These are phyloP conservation scores for Saksenaea oblongispora DNA, from an alignment of 371 early-diverging fungal species.

Conservation along the genomic window DNA sequence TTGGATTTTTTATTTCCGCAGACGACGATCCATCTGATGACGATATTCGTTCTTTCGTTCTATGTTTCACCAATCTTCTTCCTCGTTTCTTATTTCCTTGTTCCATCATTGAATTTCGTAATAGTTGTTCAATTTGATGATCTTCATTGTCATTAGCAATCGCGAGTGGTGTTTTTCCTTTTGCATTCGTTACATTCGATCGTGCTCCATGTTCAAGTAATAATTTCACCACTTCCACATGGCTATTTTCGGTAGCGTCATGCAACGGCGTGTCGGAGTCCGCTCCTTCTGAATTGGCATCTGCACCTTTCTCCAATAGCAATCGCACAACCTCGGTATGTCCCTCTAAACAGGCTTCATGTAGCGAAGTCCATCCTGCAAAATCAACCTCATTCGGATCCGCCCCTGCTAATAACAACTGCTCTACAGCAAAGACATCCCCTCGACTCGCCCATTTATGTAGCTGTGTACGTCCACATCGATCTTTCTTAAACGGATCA, in stretches of 20 bases:
- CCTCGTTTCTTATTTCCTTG: neutral
- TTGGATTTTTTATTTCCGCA: neutral
- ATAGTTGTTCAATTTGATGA: conserved; percentile 28
- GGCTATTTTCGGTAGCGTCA: conserved; percentile 76
- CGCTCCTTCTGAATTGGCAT: conserved; percentile 68
- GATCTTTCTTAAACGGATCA: conserved; percentile 51
- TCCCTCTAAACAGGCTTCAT: conserved; percentile 78
- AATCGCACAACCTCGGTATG: conserved; percentile 61
- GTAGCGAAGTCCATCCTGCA: conserved; percentile 80
- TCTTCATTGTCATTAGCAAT: conserved; percentile 56
- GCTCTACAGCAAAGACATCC: conserved; percentile 52
- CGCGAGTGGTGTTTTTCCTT: conserved; percentile 56
- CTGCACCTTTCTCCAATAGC: conserved; percentile 71
- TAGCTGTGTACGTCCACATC: conserved; percentile 57
- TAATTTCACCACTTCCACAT: conserved; percentile 62
- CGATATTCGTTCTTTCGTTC: neutral
- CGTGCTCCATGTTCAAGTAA: conserved; percentile 64
- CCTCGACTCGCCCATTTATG: conserved; percentile 59
- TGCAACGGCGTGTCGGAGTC: conserved; percentile 81
- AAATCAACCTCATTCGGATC: conserved; percentile 73
- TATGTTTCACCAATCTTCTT: neutral
- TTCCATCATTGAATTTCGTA: conserved; percentile 9
- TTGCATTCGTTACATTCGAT: conserved; percentile 48
- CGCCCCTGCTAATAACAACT: conserved; percentile 71
- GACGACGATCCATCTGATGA: neutral